Base-by-base conservation (phyloP, 306 rosid genomes). In the Cotoneaster glaucophyllus region DNA sequence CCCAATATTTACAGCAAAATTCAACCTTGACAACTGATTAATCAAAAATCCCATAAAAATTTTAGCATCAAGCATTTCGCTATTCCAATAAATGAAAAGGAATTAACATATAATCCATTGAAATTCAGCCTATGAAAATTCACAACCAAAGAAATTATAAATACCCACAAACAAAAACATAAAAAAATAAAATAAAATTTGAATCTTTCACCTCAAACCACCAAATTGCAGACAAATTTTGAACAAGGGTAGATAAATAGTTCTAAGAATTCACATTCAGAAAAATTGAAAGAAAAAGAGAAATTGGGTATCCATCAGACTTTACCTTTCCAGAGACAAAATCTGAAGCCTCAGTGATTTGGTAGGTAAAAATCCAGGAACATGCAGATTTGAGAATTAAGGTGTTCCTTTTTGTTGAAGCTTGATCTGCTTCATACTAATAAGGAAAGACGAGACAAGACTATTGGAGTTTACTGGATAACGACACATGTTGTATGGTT, bases 131-230 rank as follows among this genome's bases (percentile, higher is more conserved):
- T 3, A 6, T 26, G 10, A 18, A 59, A 26, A 70, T 37, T 61
- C 22, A 17, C 8, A 80, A 77, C 41, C 58, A 77, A 48, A 68
- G 22, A 58, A 48, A 65, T 3, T 5, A 11, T 68, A 54, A 28
- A 68, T 69, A 29, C 57, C 71, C 53, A 70, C 32, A 58, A 68
- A 2, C 73, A 67, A 74, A 64, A 64, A 45, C 43, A 61, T 12
- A 74, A 45, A 19, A 71, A 29, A 37, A 37, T 0, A 68, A 29
- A 41, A 6, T 3, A 26, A 25, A 21, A 12, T 12, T 1, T 11
- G 50, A 15, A 6, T 7, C 37, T 52, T 43, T 12, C 32, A 2
- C 5, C 39, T 5, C 13, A 11, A 50, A 41, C 71, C 43, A 48
- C 71, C 75, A 44, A 54, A 43, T 54, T 31, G 71, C 52, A 53